A percentile compares a stretch with the other conserved stretches of the same genome.
phyloP scores from a whole-genome alignment of 352 stramenopile species.

The Phytophthora fragariaefolia region DNA sequence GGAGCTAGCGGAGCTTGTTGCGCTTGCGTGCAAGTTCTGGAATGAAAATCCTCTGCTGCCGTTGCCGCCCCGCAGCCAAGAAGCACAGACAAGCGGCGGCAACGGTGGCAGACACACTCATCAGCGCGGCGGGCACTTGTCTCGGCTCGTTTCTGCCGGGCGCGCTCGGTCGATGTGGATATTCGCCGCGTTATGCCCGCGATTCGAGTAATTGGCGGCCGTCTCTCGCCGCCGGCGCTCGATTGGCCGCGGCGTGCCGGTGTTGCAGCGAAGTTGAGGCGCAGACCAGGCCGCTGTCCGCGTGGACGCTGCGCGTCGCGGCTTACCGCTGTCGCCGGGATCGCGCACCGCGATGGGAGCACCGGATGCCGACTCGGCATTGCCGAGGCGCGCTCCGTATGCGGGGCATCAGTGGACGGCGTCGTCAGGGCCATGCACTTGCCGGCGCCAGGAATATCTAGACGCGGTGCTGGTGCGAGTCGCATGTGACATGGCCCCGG shows the following conservation, averaged over 20 bases:
- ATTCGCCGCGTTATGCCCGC: slow-evolving; percentile 22
- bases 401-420: not conserved
- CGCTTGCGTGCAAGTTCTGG: slow-evolving; percentile 27
- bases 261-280: slow-evolving; percentile 18
- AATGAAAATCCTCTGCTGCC: slow-evolving; percentile 10
- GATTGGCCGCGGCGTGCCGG: slow-evolving; percentile 16
- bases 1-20: slow-evolving; percentile 14
- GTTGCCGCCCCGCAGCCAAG: slow-evolving; percentile 10
- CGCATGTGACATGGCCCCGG: slow-evolving; percentile 22
- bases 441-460: slow-evolving; percentile 10
- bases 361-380: slow-evolving; percentile 11
- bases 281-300: slow-evolving; percentile 1
- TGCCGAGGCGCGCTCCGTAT: not conserved
- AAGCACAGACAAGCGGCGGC: slow-evolving; percentile 11
- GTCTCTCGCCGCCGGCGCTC: slow-evolving; percentile 3
- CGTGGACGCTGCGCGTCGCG: not conserved
- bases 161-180: slow-evolving; percentile 21
- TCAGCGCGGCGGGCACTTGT: slow-evolving; percentile 11
- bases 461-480: slow-evolving; percentile 10
- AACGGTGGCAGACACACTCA: slow-evolving; percentile 29
- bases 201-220: slow-evolving; percentile 28
- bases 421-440: not conserved
- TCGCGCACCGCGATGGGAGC: slow-evolving; percentile 17
- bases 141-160: slow-evolving; percentile 28
- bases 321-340: slow-evolving; percentile 16